Conservation (phyloP, 257 asterid species). For the Nicotiana otophora region DNA sequence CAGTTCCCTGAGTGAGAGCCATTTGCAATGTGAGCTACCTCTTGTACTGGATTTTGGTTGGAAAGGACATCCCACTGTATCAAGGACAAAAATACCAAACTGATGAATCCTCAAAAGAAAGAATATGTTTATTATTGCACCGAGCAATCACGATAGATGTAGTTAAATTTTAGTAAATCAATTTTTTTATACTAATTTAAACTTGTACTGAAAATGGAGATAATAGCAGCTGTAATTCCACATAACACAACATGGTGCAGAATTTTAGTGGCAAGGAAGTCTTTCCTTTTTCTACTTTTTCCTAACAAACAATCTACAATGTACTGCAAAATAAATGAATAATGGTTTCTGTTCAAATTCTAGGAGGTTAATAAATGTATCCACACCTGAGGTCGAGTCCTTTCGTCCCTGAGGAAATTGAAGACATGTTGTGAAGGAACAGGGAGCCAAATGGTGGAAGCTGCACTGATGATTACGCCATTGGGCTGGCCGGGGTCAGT, state of each 20-base stretch:
- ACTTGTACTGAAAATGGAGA: too few species aligned
- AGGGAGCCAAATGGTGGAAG: conserved; percentile 96
- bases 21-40: conserved; percentile 79
- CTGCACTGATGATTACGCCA: conserved; percentile 79
- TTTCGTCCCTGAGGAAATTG: conserved; percentile 66
- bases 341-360: not conserved
- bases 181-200: too few species aligned
- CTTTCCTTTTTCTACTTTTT: too few species aligned
- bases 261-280: too few species aligned
- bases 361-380: not conserved
- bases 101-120: not conserved
- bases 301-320: too few species aligned
- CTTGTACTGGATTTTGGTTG: conserved; percentile 84
- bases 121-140: not conserved
- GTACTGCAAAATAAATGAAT: not conserved
- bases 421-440: conserved; percentile 59
- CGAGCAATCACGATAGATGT: too few species aligned
- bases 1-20: conserved; percentile 96
- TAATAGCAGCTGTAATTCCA: too few species aligned
- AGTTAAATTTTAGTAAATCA: too few species aligned
- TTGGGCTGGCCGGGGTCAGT: conserved; percentile 80
- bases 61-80: conserved; percentile 93
- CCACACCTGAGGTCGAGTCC: conserved; percentile 75
- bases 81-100: not conserved
- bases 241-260: too few species aligned